These are phyloP conservation scores for Trichophyton verrucosum DNA, from an alignment of 2,329 filamentous ascomycete genomes.

Conservation along the genomic window DNA sequence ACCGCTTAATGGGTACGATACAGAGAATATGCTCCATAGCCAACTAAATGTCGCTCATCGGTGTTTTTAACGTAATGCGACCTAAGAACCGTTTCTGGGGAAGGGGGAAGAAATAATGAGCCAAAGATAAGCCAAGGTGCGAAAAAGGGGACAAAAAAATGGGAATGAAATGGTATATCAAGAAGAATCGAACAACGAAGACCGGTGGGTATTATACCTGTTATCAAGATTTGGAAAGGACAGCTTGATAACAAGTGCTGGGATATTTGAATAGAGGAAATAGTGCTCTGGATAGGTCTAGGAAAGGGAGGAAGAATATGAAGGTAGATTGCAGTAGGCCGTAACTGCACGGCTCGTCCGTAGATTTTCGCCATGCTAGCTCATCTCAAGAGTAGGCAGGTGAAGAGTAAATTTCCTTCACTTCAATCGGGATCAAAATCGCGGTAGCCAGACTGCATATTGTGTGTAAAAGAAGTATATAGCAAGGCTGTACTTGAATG, in stretches of 20 bases:
- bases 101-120: background rate
- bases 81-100: background rate
- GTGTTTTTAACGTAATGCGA: background rate
- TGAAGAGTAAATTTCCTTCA: background rate
- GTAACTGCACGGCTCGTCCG: background rate
- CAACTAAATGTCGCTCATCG: background rate
- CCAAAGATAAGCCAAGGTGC: background rate
- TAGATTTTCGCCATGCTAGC: background rate
- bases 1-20: background rate
- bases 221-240: background rate
- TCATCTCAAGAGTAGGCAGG: background rate
- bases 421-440: background rate
- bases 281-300: background rate
- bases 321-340: background rate
- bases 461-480: background rate
- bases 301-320: background rate
- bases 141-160: background rate
- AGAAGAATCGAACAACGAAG: background rate
- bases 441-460: background rate
- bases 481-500: background rate
- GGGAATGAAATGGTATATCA: background rate
- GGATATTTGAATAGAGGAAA: background rate
- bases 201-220: background rate
- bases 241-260: background rate
- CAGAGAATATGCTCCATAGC: background rate